Base-by-base conservation (phyloP, 345 rosid genomes). In the Citrus australasica region DNA sequence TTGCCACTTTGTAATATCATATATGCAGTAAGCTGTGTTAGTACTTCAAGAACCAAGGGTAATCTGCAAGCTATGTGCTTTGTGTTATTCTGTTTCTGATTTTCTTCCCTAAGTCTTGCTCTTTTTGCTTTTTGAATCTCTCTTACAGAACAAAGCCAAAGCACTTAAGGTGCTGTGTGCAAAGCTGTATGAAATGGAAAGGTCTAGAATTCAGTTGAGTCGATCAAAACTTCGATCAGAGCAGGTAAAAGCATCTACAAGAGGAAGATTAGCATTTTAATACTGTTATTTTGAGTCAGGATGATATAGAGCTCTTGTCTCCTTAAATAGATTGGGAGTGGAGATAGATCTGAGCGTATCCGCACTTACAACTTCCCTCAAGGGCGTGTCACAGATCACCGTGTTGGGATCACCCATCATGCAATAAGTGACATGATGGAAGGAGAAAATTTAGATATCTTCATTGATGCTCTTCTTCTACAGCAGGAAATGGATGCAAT, bases 401-500 rank as follows among this genome's bases (percentile, higher is more conserved):
- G 98, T 24, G 90, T 93, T 56, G 92, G 97, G 82, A 86, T 96
- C 84, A 94, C 94, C 59, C 88, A 89, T 83, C 95, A 96, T 74
- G 89, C 93, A 21, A 84, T 94, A 75, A 82, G 87, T 76, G 95
- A 93, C 55, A 84, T 93, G 84, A 84, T 93, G 89, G 91, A 89
- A 67, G 98, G 99, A 73, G 98, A 93, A 86, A 84, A 84, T 76
- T 87, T 93, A 70, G 98, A 94, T 73, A 71, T 85, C 55, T 97
- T 97, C 84, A 80, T 97, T 14, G 97, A 97, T 6, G 95, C 98
- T 9, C 97, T 92, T 77, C 95, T 93, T 85, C 83, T 95, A 71
- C 97, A 80, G 79, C 94, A 94, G 86, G 98, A 97, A 86, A 92
- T 94, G 97, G 98, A 96, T 77, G 99, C 97, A 62, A 85, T 96